Evolutionary conservation across 768 basidiomycete genomes (phyloP), one percentile per base, ranked within the genome.

Genomic region (Xerocomellus amylosporus): DNA sequence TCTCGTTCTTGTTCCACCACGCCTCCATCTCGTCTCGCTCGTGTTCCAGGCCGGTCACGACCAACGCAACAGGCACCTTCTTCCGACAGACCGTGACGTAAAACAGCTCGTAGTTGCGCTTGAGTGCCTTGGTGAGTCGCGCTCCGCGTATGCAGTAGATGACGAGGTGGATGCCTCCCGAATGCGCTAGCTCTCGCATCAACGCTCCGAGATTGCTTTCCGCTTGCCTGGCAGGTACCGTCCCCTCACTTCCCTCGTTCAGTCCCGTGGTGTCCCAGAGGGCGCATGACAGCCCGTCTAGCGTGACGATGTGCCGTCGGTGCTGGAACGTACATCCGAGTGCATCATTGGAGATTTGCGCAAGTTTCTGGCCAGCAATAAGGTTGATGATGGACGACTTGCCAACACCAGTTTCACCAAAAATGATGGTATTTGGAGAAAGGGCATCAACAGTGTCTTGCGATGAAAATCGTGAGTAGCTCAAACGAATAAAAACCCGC

Each of bases 41-140:
- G 31, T 66, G 41, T 49, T 74, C 75, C 8, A 76, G 59, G 17
- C 71, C 73, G 0, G 73, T 75, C 4, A 75, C 56, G 7, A 70
- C 70, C 8, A 75, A 41, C 0, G 69, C 62, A 9, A 71, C 62
- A 0, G 72, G 75, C 2, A 75, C 75, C 26, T 62, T 47, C 30
- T 58, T 51, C n/a, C 56, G 63, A 50, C 74, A 76, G 24, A 76
- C 63, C 2, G 66, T 58, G n/a, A 66, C 54, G 19, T 64, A 60
- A 40, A 74, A 72, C 1, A 73, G 41, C 17, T 59, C 56, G 62
- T 72, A 76, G 55, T 74, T 74, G 30, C 61, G 62, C 20, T 61
- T 48, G 15, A 65, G 55, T 0, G 33, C 26, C 40, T 43, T 36
- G 7, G 41, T 37, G 24, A 51, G 40, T 14, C 53, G 10, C 8